phyloP scores from a whole-genome alignment of 176 grass and related monocot species.

The Rhipidocladum racemiflorum region DNA sequence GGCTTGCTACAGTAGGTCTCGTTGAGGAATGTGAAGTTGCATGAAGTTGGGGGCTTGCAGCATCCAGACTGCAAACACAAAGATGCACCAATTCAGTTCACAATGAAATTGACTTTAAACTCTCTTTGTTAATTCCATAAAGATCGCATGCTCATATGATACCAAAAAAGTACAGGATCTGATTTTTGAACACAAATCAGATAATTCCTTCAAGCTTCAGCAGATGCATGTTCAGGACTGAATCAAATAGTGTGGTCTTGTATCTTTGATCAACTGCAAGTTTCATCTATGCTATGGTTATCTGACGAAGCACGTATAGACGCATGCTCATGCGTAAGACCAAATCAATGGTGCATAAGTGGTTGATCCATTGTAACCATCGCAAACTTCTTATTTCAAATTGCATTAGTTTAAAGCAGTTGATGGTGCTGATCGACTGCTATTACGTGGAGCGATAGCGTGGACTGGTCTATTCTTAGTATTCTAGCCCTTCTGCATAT shows the following conservation, averaged over 20 bases:
- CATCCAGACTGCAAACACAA: slow-evolving; percentile 40
- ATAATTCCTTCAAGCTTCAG: neutral
- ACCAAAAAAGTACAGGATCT: neutral
- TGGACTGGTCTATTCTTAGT: neutral
- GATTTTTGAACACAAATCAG: neutral
- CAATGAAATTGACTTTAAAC: neutral
- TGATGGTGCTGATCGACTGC: neutral
- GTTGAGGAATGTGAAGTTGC: slow-evolving; percentile 42
- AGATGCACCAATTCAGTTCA: neutral
- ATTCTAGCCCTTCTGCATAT: neutral
- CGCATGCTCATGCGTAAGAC: slow-evolving; percentile 15
- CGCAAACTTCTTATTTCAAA: neutral
- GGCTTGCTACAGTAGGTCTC: slow-evolving; percentile 44
- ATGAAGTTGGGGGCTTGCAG: slow-evolving; percentile 45
- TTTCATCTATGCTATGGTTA: neutral
- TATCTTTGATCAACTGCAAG: neutral
- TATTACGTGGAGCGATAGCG: neutral
- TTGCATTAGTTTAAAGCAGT: neutral
- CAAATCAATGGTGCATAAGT: slow-evolving; percentile 9
- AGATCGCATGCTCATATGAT: neutral
- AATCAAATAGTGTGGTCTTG: slow-evolving; percentile 1
- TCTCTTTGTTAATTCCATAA: neutral
- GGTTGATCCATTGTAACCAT: neutral
- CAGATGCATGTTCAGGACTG: neutral
- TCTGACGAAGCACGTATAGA: neutral